phyloP scores from a whole-genome alignment of 208 protist species.

The Lotmaria passim region DNA sequence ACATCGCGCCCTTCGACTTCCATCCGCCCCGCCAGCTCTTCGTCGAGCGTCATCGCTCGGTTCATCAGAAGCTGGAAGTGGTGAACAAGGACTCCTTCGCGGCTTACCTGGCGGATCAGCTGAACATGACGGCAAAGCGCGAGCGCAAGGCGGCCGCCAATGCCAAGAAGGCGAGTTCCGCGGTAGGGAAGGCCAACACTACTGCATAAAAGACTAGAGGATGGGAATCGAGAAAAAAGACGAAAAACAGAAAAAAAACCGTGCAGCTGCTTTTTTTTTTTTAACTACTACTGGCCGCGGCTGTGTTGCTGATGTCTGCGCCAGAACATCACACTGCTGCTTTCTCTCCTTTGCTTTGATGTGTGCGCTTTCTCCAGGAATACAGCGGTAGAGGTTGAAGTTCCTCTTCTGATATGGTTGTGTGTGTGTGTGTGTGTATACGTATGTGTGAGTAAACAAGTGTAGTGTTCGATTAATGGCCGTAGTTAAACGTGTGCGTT shows the following conservation, averaged over 20 bases:
- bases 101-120: slow-evolving; percentile 76
- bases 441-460: background rate
- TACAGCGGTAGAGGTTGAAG: too few relatives aligned
- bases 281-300: background rate
- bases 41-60: slow-evolving; percentile 80
- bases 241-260: background rate
- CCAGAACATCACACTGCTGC: background rate
- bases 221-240: background rate
- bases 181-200: slow-evolving; percentile 16
- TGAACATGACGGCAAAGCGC: slow-evolving; percentile 58
- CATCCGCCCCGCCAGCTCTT: slow-evolving; percentile 91
- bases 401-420: background rate
- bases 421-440: background rate
- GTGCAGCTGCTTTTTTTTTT: background rate
- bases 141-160: slow-evolving; percentile 23
- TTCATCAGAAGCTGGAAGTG: slow-evolving; percentile 84
- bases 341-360: slow-evolving; percentile 12
- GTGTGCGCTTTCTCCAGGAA: too few relatives aligned
- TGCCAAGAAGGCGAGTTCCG: slow-evolving; percentile 20
- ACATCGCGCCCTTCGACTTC: slow-evolving; percentile 90
- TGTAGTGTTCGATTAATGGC: too few relatives aligned
- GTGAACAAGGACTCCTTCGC: slow-evolving; percentile 89
- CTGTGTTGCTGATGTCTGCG: background rate
- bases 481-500: background rate
- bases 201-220: background rate